Base-by-base conservation (phyloP, 2,329 filamentous ascomycete species). In the Pyrenophora teres region DNA sequence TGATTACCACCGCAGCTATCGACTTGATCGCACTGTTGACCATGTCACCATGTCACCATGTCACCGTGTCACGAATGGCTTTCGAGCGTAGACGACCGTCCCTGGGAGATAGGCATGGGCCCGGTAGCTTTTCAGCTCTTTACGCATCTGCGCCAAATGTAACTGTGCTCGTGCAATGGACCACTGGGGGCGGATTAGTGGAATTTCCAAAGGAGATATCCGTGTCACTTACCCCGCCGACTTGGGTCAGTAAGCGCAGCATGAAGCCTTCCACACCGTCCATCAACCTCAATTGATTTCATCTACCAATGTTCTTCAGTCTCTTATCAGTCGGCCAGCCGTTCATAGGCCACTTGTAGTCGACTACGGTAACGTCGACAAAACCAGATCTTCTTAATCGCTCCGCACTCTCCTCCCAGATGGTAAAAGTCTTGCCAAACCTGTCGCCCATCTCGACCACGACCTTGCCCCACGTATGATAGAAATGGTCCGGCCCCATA, bases 221-320 rank as follows among this genome's bases (percentile, higher is more conserved):
- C 2, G 3, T 6, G 32, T 4, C 15, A 65, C 67, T 64, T 50
- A 69, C 65, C 18, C 68, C 69, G 12, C 64, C 67, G 2, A 69
- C 67, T 48, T 68, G 68, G 4, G 73, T 75, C 54, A 74, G 52
- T 47, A 74, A 49, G 4, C 69, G 54, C 39, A 75, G 40, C 66
- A 71, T 73, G 46, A 72, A 74, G 0, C 72, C 71, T 53, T 75
- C 71, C 4, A 73, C 64, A 3, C 73, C 73, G 32, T 72, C 66
- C 56, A 73, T 67, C 39, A 73, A 48, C 16, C 69, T 41, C 31
- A 74, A 46, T 52, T 73, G 68, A 42, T 75, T 74, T 69, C 70
- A 74, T 12, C 62, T 33, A 1, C 73, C 73, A 12, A 75, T 68
- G 32, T 74, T 67, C 54, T 72, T 74, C 41, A 68, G 39, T 45